Evolutionary conservation across 148 eudicot genomes (phyloP).

Genomic region (Simmondsia chinensis): DNA sequence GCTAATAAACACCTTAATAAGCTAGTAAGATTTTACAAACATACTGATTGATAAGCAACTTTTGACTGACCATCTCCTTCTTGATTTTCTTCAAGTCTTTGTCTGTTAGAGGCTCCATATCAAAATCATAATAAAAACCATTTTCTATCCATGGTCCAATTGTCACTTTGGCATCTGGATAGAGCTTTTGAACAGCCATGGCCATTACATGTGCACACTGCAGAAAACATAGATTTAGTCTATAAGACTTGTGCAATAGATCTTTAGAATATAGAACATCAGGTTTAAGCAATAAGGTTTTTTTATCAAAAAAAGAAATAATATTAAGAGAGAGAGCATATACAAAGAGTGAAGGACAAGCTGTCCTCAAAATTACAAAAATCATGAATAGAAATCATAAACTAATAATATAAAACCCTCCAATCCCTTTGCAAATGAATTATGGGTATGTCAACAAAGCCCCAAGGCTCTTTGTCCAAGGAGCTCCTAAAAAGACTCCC

Average conservation of each 20-base stretch:
- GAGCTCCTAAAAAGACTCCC: no score
- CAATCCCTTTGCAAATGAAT: no score
- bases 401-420: no score
- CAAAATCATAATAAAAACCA: slow-evolving; percentile 96
- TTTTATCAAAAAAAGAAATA: neutral
- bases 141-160: slow-evolving; percentile 99
- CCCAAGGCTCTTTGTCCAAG: no score
- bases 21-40: slow-evolving; percentile 6
- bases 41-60: slow-evolving; percentile 7
- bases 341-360: no score
- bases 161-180: slow-evolving; percentile 93
- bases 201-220: slow-evolving; percentile 99
- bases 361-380: no score
- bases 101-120: slow-evolving; percentile 95
- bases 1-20: slow-evolving; percentile 35
- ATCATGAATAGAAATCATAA: no score
- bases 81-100: slow-evolving; percentile 86
- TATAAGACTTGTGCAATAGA: neutral
- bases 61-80: slow-evolving; percentile 91
- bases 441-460: no score
- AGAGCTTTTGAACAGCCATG: slow-evolving; percentile 98
- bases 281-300: neutral
- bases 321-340: no score
- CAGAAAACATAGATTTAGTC: slow-evolving; percentile 28
- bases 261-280: neutral